phyloP scores from a whole-genome alignment of 2,329 filamentous ascomycete genomes.

The Fusarium penzigii region DNA sequence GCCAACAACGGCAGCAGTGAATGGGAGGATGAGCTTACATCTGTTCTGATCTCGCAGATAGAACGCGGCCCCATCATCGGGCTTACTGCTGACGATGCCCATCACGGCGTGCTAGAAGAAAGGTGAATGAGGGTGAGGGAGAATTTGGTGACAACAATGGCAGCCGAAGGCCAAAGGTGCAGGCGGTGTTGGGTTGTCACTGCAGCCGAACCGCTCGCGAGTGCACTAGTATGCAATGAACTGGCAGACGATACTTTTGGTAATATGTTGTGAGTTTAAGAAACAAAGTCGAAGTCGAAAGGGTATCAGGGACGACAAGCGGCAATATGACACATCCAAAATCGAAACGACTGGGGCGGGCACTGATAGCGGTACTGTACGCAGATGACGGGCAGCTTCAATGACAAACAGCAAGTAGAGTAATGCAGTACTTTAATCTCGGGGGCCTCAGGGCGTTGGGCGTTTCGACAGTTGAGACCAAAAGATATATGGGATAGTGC shows the following conservation, averaged over 20 bases:
- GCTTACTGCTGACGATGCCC: conserved; percentile 89
- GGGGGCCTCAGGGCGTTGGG: neutral
- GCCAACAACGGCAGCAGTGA: conserved; percentile 10
- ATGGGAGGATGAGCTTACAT: conserved; percentile 59
- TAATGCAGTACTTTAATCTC: neutral
- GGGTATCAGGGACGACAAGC: conserved; percentile 20
- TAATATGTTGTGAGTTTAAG: conserved; percentile 14
- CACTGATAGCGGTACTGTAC: conserved; percentile 2
- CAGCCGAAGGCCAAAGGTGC: conserved; percentile 17
- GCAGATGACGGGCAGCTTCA: neutral
- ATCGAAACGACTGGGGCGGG: conserved; percentile 3
- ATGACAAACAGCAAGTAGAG: neutral
- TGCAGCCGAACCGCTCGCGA: neutral
- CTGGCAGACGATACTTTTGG: neutral
- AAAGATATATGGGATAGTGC: conserved; percentile 25
- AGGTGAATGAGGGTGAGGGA: conserved; percentile 18
- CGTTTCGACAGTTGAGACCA: neutral
- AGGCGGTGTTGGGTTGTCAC: conserved; percentile 27
- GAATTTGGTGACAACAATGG: conserved; percentile 18
- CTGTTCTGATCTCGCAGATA: conserved; percentile 90
- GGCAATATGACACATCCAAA: conserved; percentile 28
- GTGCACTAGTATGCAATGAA: neutral
- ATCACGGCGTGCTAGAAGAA: conserved; percentile 53
- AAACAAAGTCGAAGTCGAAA: conserved; percentile 16
- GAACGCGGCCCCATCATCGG: conserved; percentile 77